These are phyloP conservation scores for Gastrolobium bilobum DNA, from an alignment of 306 rosid species.

Conservation along the genomic window DNA sequence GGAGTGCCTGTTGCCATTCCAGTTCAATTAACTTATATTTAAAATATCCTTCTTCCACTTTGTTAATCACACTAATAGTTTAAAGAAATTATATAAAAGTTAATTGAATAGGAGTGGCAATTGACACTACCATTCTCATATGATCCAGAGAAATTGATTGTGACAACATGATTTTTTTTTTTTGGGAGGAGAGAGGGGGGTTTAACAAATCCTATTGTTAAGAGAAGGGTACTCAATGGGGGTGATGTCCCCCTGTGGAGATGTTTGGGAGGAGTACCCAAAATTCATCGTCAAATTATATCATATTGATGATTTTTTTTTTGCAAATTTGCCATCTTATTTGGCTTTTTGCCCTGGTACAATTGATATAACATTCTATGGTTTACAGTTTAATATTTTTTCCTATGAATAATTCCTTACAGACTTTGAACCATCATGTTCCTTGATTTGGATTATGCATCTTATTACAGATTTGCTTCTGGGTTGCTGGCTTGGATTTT, in stretches of 20 bases:
- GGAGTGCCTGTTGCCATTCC: constrained; percentile 12
- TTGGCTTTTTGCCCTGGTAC: constrained; percentile 13
- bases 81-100: constrained; percentile 9
- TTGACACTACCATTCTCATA: neutral
- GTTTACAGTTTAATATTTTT: constrained; percentile 35
- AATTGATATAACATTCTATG: constrained; percentile 7
- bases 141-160: constrained; percentile 32
- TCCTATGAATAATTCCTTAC: neutral
- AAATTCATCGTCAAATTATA: constrained; percentile 11
- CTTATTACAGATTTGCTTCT: constrained; percentile 80
- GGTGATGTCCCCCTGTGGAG: constrained; percentile 17
- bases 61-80: neutral
- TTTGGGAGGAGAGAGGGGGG: neutral
- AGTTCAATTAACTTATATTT: neutral
- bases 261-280: constrained; percentile 27
- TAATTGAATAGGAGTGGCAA: constrained; percentile 29
- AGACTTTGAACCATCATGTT: constrained; percentile 38
- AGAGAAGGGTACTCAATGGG: constrained; percentile 21
- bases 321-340: constrained; percentile 1
- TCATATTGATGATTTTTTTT: constrained; percentile 27
- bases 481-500: constrained; percentile 92
- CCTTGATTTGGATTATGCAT: constrained; percentile 32
- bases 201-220: neutral
- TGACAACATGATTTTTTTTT: neutral
- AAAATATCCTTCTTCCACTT: constrained; percentile 1